phyloP scores from a whole-genome alignment of 2,329 filamentous ascomycete genomes.

The Phaeophleospora eucalypticola region DNA sequence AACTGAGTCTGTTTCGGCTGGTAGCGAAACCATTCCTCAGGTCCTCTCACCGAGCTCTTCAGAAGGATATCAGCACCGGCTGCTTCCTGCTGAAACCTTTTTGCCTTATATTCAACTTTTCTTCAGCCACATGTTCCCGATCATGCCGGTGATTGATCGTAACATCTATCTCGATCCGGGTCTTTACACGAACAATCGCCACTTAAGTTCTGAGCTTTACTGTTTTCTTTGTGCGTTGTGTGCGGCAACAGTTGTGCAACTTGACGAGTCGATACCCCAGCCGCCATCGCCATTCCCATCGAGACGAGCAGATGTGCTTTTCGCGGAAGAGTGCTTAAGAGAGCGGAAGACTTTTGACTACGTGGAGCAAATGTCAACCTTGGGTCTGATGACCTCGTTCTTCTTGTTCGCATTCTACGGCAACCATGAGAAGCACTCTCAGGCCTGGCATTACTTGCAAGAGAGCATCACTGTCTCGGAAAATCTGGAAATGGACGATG shows the following conservation, averaged over 20 bases:
- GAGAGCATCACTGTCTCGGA: constrained; percentile 34
- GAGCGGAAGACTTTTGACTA: constrained; percentile 31
- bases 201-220: constrained; percentile 29
- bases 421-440: constrained; percentile 31
- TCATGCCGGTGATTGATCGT: constrained; percentile 35
- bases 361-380: constrained; percentile 26
- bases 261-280: constrained; percentile 31
- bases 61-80: constrained; percentile 19
- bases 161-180: constrained; percentile 28
- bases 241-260: constrained; percentile 33
- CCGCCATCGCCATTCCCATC: constrained; percentile 24
- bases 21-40: constrained; percentile 20
- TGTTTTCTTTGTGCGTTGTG: constrained; percentile 33
- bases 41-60: constrained; percentile 21
- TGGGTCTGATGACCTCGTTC: constrained; percentile 35
- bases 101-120: constrained; percentile 34
- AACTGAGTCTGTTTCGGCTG: constrained; percentile 16
- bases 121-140: constrained; percentile 35
- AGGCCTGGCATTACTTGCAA: constrained; percentile 35
- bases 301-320: constrained; percentile 29
- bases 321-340: constrained; percentile 33
- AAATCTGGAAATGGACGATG: constrained; percentile 33
- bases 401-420: constrained; percentile 36
- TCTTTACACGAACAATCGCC: constrained; percentile 22
- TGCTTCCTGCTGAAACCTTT: constrained; percentile 26